Base-by-base conservation (phyloP, 768 basidiomycete species). In the Mycena kentingensis region DNA sequence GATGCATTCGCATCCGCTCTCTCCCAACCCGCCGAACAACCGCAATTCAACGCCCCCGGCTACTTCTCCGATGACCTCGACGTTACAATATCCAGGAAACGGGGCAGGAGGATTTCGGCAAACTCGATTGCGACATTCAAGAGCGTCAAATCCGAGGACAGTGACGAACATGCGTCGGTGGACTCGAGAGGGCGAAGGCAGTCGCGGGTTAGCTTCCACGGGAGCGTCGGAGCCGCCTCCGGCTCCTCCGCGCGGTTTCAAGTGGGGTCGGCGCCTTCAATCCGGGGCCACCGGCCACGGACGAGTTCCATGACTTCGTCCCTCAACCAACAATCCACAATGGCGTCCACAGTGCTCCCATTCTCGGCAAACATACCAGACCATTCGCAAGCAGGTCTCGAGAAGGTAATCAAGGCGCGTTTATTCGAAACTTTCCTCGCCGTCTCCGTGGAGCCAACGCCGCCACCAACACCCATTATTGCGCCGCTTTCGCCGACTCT, bases 351-450 rank as follows among this genome's bases (percentile, higher is more conserved):
- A 37, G 42, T 57, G 29, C 48, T 63, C 36, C 64, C 61, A 55
- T 67, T 66, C 44, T 65, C 63, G 31, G 58, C 67, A 12, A 65
- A 80, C 41, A 70, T 80, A 49, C 76, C 76, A 15, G 83, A 84
- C 60, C 77, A 86, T 54, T 87, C 88, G 4, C 90, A 92, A 63
- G 69, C 70, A 25, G 78, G 75, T 7, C 72, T 92, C 38, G 88
- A 92, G 72, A 85, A 77, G 60, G 79, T 90, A 13, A 76, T 93
- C 11, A 71, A 73, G 48, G 85, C 89, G 28, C 82, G 90, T 42
- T 72, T 93, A 26, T 84, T 92, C 21, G 88, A 91, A 67, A 89
- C 90, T 0, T 89, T 90, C 60, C 69, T 92, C 49, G 77, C 82
- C 13, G 67, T 91, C 36, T 73, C 74, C 27, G 69, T 84, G 19